Percentiles rank a stretch among this genome's conserved stretches.
phyloP scores from a whole-genome alignment of 768 basidiomycete genomes.

The Neoboletus magnificus region DNA sequence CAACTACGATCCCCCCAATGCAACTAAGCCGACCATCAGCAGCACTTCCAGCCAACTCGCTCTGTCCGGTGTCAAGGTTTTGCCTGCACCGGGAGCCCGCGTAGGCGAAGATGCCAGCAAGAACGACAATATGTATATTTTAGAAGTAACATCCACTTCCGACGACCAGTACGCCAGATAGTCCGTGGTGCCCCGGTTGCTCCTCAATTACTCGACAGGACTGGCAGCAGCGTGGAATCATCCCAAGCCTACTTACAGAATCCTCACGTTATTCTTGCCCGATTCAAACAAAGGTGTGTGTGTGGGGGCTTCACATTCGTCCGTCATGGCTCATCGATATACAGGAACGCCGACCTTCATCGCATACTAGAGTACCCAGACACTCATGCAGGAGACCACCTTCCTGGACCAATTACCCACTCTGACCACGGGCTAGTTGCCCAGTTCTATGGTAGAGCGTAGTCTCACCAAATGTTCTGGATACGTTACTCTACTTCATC shows the following conservation, averaged over 20 bases:
- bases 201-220: slow-evolving; percentile 5
- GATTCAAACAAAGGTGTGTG: slow-evolving; percentile 65
- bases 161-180: slow-evolving; percentile 42
- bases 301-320: background rate
- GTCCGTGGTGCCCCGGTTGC: background rate
- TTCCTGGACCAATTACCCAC: slow-evolving; percentile 7
- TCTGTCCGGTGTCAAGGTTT: slow-evolving; percentile 58
- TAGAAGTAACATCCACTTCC: slow-evolving; percentile 55
- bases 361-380: slow-evolving; percentile 54
- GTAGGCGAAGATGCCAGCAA: slow-evolving; percentile 45
- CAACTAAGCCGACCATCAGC: slow-evolving; percentile 44
- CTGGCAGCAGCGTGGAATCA: slow-evolving; percentile 21
- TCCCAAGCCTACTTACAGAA: slow-evolving; percentile 33
- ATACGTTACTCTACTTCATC: slow-evolving; percentile 13
- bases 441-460: slow-evolving; percentile 7
- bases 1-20: slow-evolving; percentile 53
- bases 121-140: slow-evolving; percentile 72
- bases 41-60: slow-evolving; percentile 47
- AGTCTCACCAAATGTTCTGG: background rate
- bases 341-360: slow-evolving; percentile 53
- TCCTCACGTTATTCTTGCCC: slow-evolving; percentile 50
- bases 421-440: background rate
- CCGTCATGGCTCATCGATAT: slow-evolving; percentile 7
- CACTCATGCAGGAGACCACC: slow-evolving; percentile 2
- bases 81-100: slow-evolving; percentile 71